Conservation (phyloP, 257 asterid species). For the Nicotiana noctiflora region DNA sequence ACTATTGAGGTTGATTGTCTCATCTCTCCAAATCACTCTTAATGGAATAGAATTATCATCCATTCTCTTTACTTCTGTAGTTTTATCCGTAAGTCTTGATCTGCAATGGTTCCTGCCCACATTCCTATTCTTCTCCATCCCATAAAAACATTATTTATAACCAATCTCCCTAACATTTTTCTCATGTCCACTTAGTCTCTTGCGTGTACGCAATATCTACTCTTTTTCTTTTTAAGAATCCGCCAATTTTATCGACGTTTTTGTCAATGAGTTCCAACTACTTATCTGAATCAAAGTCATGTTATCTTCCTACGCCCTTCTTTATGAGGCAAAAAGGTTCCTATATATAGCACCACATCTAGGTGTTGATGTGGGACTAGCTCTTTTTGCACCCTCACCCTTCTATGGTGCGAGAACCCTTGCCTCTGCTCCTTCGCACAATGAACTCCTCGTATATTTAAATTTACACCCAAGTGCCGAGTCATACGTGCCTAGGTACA, state of each 20-base stretch:
- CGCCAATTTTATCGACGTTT: background rate
- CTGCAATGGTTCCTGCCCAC: background rate
- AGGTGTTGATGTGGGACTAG: background rate
- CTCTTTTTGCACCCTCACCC: background rate
- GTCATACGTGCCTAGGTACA: background rate
- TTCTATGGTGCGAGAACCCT: background rate
- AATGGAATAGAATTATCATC: background rate
- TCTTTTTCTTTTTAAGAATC: background rate
- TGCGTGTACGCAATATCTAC: background rate
- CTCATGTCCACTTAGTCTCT: background rate
- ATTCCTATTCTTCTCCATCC: background rate
- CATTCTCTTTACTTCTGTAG: background rate
- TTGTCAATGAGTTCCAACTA: background rate
- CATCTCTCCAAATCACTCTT: background rate
- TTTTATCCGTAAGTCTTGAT: background rate
- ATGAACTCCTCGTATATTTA: background rate
- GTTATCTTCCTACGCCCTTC: background rate
- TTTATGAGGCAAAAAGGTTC: background rate
- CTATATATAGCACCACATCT: slow-evolving; percentile 2
- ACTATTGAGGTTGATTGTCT: background rate
- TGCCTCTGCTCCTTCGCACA: background rate
- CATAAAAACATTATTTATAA: too few species aligned
- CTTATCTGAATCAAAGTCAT: background rate
- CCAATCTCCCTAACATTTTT: too few species aligned
- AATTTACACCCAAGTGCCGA: background rate